Evolutionary conservation across 2,329 filamentous ascomycete species (phyloP), one percentile per base, ranked within the genome.

Genomic region (Sphaerostilbella broomeana): DNA sequence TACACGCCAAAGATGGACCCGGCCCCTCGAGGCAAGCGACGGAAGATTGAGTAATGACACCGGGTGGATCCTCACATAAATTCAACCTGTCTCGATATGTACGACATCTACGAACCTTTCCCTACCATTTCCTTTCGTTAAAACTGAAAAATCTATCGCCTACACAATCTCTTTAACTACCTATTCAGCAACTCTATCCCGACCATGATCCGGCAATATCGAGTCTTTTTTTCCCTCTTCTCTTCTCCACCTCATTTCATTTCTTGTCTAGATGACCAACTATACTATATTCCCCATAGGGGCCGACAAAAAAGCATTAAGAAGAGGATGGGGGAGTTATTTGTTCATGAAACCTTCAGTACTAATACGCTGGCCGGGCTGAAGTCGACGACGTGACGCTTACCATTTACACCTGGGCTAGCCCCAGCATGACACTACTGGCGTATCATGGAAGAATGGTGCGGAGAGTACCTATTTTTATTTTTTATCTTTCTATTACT

Each of bases 21-120:
- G 17, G 87, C 89, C 25, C 90, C 88, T 6, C 89, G 89, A 62
- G 89, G 89, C 48, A 97, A 95, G 75, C 79, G 88, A 67, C 82
- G 89, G 67, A 94, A 86, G 70, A 61, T 72, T 34, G 69, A 73
- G 48, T 69, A 73, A 48, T 68, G 53, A 57, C 13, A 28, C n/a
- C n/a, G n/a, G n/a, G n/a, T n/a, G n/a, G n/a, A n/a, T n/a, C n/a
- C n/a, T n/a, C n/a, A n/a, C n/a, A n/a, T n/a, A n/a, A n/a, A n/a
- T n/a, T n/a, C n/a, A n/a, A 28, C 28, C 17, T 15, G 27, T 13
- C n/a, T 25, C 25, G 13, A 32, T 33, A 33, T 20, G 22, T 18
- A 40, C 36, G 38, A 44, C 35, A 35, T 33, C 40, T 35, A 43
- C 35, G 41, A 49, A 13, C 21, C 12, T 30, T 15, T 38, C 31